These are phyloP conservation scores for Aureoboletus auriporus DNA, from an alignment of 768 basidiomycete species.

Conservation along the genomic window DNA sequence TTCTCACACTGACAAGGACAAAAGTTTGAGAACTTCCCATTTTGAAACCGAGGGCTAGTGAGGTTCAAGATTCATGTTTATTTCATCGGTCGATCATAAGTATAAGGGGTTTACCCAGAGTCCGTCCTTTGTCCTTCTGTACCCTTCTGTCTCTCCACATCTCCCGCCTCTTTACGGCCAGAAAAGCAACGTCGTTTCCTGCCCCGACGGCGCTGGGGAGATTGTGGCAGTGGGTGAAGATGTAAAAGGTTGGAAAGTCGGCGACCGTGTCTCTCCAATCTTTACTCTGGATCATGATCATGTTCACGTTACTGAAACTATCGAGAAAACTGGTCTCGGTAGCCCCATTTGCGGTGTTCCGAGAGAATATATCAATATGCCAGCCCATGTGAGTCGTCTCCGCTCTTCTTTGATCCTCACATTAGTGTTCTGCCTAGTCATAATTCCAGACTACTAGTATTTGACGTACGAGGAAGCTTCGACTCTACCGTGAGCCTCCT, in stretches of 20 bases:
- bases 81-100: not conserved
- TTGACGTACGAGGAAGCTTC: constrained; percentile 63
- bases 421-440: constrained; percentile 29
- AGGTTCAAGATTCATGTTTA: constrained; percentile 50
- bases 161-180: constrained; percentile 23
- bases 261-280: constrained; percentile 57
- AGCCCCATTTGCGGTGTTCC: constrained; percentile 49
- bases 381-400: constrained; percentile 33
- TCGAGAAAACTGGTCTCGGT: constrained; percentile 38
- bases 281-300: constrained; percentile 46
- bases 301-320: constrained; percentile 33
- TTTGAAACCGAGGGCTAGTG: constrained; percentile 36
- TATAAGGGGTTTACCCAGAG: constrained; percentile 35
- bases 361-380: constrained; percentile 50
- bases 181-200: constrained; percentile 27
- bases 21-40: too few species aligned
- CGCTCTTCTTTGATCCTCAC: not conserved
- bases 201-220: constrained; percentile 56
- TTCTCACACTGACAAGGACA: too few species aligned
- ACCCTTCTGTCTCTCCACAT: constrained; percentile 13
- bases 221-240: constrained; percentile 42
- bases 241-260: constrained; percentile 44
- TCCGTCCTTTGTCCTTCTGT: constrained; percentile 11
- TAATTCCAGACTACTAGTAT: constrained; percentile 51
- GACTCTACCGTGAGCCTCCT: constrained; percentile 54